These are phyloP conservation scores for Phaeosphaeriaceae sp. DNA, from an alignment of 2,329 filamentous ascomycete species.

Conservation along the genomic window DNA sequence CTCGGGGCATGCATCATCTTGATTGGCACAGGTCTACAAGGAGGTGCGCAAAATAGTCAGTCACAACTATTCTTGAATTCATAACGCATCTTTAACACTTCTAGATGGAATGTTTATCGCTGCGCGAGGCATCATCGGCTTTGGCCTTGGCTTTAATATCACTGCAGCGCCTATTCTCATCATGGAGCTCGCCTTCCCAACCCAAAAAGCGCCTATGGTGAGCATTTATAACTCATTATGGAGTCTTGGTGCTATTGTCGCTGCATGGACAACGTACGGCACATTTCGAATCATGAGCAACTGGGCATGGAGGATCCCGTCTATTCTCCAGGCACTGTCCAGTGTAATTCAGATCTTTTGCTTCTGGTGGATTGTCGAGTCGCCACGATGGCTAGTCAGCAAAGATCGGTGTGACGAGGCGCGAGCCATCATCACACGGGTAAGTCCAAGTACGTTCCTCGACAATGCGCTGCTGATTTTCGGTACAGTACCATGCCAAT, in stretches of 20 bases:
- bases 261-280: constrained; percentile 58
- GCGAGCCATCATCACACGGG: constrained; percentile 29
- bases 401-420: constrained; percentile 56
- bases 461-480: not conserved
- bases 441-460: not conserved
- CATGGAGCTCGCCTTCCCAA: constrained; percentile 72
- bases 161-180: constrained; percentile 68
- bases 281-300: constrained; percentile 48
- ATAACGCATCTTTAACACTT: not conserved
- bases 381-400: constrained; percentile 66
- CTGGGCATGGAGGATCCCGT: constrained; percentile 63
- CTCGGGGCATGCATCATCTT: constrained; percentile 51
- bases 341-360: constrained; percentile 52
- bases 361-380: constrained; percentile 61
- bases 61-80: not conserved
- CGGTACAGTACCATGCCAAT: constrained; percentile 58
- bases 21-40: constrained; percentile 39
- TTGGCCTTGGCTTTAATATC: constrained; percentile 70
- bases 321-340: constrained; percentile 59
- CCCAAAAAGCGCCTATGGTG: constrained; percentile 71
- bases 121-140: constrained; percentile 58
- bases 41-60: constrained; percentile 12
- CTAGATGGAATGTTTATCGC: not conserved
- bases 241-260: constrained; percentile 66
- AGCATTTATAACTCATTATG: constrained; percentile 74